Base-by-base conservation (phyloP, 768 basidiomycete species). In the Russula virescens region DNA sequence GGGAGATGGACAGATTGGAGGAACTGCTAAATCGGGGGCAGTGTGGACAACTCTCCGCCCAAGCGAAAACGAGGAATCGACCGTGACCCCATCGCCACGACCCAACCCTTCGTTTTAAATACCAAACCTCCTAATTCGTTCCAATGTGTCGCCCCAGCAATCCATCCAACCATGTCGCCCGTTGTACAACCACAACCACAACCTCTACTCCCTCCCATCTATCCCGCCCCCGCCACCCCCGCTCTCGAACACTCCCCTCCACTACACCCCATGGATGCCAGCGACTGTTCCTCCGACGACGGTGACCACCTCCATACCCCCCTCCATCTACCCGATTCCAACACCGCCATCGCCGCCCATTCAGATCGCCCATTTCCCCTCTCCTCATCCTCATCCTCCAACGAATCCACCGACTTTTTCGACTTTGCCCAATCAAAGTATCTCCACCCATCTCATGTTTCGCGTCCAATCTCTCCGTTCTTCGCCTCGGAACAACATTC, bases 301-400 rank as follows among this genome's bases (percentile, higher is more conserved):
- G 67, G 67, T 14, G 67, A 68, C 28, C 48, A 66, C 47, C 65
- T 60, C 3, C 65, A 63, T 13, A 68, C 67, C 4, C 67, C 67
- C 16, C 65, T 68, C 47, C 65, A 68, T 16, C 19, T 58, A 6
- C 58, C 62, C 5, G 61, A 68, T 45, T 31, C 50, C 21, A 60
- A 47, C 51, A 55, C 47, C 23, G 26, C 50, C 54, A 66, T 66
- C 25, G 61, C 47, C 31, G 26, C 63, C 25, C 52, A 46, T 40
- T 55, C 51, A 40, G 61, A 55, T 42, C 62, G 14, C 8, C 31
- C 43, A 38, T 52, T 55, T n/a, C 58, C 40, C 23, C 58, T 51
- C n/a, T 43, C 61, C 8, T 25, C 57, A 19, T 64, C 63, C 26
- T 49, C 63, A 21, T 49, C 59, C 2, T 56, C 54, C 34, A 62